A percentile compares a stretch with the other conserved stretches of the same genome.
These are phyloP conservation scores for Epichloe gansuensis DNA, from an alignment of 2,329 filamentous ascomycete genomes.

Conservation along the genomic window DNA sequence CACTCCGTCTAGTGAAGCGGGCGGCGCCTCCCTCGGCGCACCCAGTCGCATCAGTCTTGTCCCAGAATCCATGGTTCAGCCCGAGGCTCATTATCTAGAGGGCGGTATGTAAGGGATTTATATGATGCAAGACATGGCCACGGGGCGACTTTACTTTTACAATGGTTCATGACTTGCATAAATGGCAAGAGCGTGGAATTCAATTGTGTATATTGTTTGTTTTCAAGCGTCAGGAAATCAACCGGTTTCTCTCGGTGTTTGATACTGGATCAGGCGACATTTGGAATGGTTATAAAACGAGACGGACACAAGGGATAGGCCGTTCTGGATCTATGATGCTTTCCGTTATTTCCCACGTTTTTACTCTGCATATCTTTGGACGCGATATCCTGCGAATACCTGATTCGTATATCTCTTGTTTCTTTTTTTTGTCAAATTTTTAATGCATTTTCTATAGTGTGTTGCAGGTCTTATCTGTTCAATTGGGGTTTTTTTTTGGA, in stretches of 20 bases:
- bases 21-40: slow-evolving; percentile 30
- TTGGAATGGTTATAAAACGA: neutral
- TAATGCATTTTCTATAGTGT: neutral
- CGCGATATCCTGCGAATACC: no score
- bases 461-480: neutral
- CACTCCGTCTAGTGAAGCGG: slow-evolving; percentile 39
- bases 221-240: neutral
- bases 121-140: neutral
- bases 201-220: neutral
- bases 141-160: neutral
- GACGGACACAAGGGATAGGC: neutral
- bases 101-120: slow-evolving; percentile 16
- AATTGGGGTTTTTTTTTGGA: neutral
- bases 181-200: neutral
- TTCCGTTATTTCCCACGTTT: neutral
- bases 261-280: neutral
- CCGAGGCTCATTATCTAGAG: slow-evolving; percentile 22
- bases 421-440: no score
- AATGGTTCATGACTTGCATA: neutral
- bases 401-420: no score
- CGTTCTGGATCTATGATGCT: neutral
- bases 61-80: slow-evolving; percentile 19
- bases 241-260: neutral
- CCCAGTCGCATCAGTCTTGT: slow-evolving; percentile 26
- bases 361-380: neutral